These are phyloP conservation scores for Colletotrichum tabaci DNA, from an alignment of 2,329 filamentous ascomycete genomes.

Conservation along the genomic window DNA sequence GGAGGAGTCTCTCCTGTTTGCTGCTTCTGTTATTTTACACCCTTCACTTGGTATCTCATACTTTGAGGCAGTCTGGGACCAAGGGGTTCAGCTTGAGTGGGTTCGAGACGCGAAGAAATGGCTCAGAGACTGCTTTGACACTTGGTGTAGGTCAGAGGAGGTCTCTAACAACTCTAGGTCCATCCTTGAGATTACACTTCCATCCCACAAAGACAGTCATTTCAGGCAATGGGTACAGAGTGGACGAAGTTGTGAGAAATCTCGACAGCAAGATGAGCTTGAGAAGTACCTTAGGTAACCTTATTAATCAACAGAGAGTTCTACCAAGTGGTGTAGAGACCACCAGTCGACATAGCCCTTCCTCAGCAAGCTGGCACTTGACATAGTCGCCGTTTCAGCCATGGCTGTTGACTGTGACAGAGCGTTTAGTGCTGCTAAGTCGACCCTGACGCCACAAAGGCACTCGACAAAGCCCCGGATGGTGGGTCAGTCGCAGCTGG, in stretches of 20 bases:
- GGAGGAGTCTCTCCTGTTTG: background rate
- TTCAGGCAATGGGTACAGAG: background rate
- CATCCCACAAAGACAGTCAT: background rate
- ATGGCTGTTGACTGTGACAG: background rate
- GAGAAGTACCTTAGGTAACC: background rate
- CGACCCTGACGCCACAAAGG: background rate
- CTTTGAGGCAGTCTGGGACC: background rate
- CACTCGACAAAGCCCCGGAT: background rate
- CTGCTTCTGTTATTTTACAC: conserved; percentile 1
- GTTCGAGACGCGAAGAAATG: background rate
- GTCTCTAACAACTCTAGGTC: background rate
- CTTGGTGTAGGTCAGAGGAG: background rate
- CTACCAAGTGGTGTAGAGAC: background rate
- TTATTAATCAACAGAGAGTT: background rate
- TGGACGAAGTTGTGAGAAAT: background rate
- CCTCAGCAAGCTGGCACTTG: background rate
- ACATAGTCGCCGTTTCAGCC: background rate
- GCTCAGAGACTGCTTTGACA: background rate
- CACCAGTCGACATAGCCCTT: background rate
- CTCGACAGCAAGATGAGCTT: background rate
- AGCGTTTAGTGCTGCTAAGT: conserved; percentile 2
- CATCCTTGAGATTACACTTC: background rate
- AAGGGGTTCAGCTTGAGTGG: conserved; percentile 2
- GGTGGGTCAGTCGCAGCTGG: background rate
- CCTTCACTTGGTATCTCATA: conserved; percentile 1